phyloP scores from a whole-genome alignment of 306 rosid species.

The Chamaecrista fasciculata region DNA sequence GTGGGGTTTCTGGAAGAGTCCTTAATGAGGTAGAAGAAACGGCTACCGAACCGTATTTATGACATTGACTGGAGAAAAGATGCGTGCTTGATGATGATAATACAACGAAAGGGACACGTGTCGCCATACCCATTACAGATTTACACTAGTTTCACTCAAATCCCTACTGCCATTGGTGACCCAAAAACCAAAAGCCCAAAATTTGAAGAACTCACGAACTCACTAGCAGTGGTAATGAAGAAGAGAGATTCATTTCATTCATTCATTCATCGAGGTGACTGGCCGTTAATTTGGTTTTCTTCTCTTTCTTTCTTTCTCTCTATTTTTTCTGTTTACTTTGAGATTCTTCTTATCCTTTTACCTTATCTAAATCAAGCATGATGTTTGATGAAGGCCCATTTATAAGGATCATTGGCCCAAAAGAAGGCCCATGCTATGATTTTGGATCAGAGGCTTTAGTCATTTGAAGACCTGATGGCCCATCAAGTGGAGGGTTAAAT shows the following conservation, averaged over 20 bases:
- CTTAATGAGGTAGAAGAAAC: too few relatives aligned
- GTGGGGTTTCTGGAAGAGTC: too few relatives aligned
- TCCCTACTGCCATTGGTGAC: slow-evolving; percentile 32
- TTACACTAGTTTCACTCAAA: slow-evolving; percentile 23
- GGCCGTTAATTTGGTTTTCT: not conserved
- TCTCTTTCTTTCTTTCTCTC: not conserved
- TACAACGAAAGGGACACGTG: slow-evolving; percentile 75
- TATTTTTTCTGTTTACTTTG: not conserved
- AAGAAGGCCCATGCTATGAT: too few relatives aligned
- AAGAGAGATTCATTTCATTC: not conserved
- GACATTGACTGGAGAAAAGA: slow-evolving; percentile 35
- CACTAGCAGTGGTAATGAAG: not conserved
- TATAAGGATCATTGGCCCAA: too few relatives aligned
- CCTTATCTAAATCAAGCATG: not conserved
- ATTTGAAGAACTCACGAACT: not conserved
- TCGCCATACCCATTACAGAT: slow-evolving; percentile 46
- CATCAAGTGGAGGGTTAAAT: too few relatives aligned
- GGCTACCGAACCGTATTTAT: slow-evolving; percentile 43
- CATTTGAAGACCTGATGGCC: too few relatives aligned
- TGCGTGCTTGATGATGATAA: slow-evolving; percentile 22
- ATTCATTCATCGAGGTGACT: too few relatives aligned
- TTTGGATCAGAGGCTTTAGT: too few relatives aligned
- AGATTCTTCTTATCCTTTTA: slow-evolving; percentile 19
- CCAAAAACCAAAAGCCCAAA: not conserved
- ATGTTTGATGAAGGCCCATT: too few relatives aligned